These are phyloP conservation scores for Pythium plurisporium DNA, from an alignment of 352 stramenopile species.

Conservation along the genomic window DNA sequence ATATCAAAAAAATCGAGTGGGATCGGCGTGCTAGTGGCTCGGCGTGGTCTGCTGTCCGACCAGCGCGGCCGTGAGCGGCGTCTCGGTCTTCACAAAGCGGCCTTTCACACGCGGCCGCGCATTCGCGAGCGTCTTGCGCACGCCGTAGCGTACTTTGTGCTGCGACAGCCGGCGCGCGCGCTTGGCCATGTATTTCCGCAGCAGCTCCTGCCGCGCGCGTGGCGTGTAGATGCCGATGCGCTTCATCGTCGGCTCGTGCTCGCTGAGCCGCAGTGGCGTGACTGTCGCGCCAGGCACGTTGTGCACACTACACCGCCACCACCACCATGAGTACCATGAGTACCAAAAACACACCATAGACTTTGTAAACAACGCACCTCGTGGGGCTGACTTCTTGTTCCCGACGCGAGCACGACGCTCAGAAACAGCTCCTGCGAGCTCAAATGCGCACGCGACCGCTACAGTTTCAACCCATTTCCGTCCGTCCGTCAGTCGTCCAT, in stretches of 20 bases:
- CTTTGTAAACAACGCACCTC: conserved; percentile 29
- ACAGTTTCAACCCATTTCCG: conserved; percentile 6
- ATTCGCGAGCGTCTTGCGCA: conserved; percentile 78
- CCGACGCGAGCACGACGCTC: conserved; percentile 78
- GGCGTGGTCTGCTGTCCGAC: conserved; percentile 42
- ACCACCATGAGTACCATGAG: too few relatives aligned
- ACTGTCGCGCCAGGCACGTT: conserved; percentile 30
- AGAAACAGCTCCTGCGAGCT: conserved; percentile 80
- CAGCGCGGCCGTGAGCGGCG: conserved; percentile 61
- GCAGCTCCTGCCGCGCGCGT: conserved; percentile 50
- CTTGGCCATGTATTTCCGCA: conserved; percentile 80
- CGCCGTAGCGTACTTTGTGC: conserved; percentile 71
- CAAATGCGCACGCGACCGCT: conserved; percentile 37
- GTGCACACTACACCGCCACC: conserved; percentile 57
- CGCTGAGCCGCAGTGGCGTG: conserved; percentile 45
- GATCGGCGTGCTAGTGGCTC: background rate
- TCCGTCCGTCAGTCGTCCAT: too few relatives aligned
- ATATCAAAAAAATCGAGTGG: too few relatives aligned
- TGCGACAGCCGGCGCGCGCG: conserved; percentile 65
- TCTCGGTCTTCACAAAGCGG: conserved; percentile 80
- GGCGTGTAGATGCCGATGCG: conserved; percentile 71
- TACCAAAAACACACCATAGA: too few relatives aligned
- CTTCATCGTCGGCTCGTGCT: conserved; percentile 33
- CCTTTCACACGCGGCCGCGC: conserved; percentile 72
- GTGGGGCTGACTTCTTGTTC: conserved; percentile 68